Percentiles rank a stretch among this genome's conserved stretches.
Evolutionary conservation across 2,329 filamentous ascomycete genomes (phyloP).

Genomic region (Dactylonectria macrodidyma): DNA sequence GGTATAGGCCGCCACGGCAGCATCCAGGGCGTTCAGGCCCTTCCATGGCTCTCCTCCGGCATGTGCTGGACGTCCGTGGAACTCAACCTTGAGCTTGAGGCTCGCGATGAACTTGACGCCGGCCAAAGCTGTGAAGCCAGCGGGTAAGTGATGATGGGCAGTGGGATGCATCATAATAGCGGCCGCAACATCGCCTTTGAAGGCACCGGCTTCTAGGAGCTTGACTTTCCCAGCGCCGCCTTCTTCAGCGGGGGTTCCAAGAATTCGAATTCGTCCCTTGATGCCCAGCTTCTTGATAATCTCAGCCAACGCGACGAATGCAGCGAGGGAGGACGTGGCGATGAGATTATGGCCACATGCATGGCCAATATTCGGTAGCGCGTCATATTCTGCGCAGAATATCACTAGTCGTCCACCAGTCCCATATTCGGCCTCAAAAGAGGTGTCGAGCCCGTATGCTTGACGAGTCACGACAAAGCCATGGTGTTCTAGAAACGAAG

Average conservation of each 20-base stretch:
- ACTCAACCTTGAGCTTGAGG: slow-evolving; percentile 52
- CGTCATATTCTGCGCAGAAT: slow-evolving; percentile 65
- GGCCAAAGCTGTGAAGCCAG: slow-evolving; percentile 32
- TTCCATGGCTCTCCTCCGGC: slow-evolving; percentile 56
- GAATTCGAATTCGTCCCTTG: slow-evolving; percentile 55
- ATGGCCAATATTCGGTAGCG: slow-evolving; percentile 62
- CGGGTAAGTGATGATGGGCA: slow-evolving; percentile 16
- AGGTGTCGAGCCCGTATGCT: slow-evolving; percentile 66
- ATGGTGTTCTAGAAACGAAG: slow-evolving; percentile 58
- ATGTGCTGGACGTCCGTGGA: slow-evolving; percentile 53
- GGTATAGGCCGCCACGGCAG: slow-evolving; percentile 54
- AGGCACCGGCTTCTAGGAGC: slow-evolving; percentile 50
- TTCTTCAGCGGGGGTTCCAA: slow-evolving; percentile 62
- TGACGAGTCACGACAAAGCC: slow-evolving; percentile 64
- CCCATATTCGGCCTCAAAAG: slow-evolving; percentile 64
- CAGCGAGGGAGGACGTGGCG: slow-evolving; percentile 56
- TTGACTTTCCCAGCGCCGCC: slow-evolving; percentile 58
- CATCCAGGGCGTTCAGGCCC: slow-evolving; percentile 57
- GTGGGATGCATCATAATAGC: slow-evolving; percentile 51
- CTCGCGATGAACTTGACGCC: slow-evolving; percentile 51
- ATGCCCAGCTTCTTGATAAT: slow-evolving; percentile 49
- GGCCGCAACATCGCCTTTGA: slow-evolving; percentile 43
- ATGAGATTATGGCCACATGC: slow-evolving; percentile 64
- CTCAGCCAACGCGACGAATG: slow-evolving; percentile 56
- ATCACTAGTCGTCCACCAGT: slow-evolving; percentile 58